Evolutionary conservation across 768 basidiomycete genomes (phyloP).

Genomic region (Daedalea quercina): DNA sequence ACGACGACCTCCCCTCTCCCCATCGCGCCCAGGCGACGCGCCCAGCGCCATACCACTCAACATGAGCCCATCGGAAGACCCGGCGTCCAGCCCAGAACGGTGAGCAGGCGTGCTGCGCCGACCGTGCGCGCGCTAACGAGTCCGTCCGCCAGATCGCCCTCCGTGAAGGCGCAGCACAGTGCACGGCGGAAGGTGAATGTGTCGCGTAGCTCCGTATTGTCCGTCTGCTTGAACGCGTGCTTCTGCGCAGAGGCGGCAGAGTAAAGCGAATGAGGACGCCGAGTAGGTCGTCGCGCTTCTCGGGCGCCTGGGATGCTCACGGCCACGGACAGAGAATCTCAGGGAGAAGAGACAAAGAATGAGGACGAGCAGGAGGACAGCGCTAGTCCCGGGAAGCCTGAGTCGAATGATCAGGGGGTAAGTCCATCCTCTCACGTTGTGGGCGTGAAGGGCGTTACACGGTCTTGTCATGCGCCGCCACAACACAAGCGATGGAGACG

Average conservation of each 20-base stretch:
- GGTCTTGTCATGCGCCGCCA: too few species aligned
- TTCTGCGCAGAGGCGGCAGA: conserved; percentile 7
- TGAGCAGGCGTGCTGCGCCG: not conserved
- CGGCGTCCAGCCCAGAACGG: conserved; percentile 8
- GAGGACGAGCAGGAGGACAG: not conserved
- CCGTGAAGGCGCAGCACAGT: conserved; percentile 14
- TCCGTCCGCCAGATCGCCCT: not conserved
- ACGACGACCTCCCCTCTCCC: not conserved
- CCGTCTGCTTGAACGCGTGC: not conserved
- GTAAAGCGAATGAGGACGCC: conserved; percentile 6
- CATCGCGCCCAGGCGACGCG: not conserved
- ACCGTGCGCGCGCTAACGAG: not conserved
- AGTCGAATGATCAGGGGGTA: not conserved
- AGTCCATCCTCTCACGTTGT: too few species aligned
- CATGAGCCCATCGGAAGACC: conserved; percentile 8
- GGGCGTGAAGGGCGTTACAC: too few species aligned
- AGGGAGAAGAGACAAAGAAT: not conserved
- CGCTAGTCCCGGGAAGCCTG: not conserved
- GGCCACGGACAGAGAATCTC: conserved; percentile 2
- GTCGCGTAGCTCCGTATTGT: not conserved
- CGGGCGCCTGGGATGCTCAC: not conserved
- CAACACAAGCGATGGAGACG: too few species aligned
- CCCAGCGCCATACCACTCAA: not conserved
- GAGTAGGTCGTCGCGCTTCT: not conserved
- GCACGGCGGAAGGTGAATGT: conserved; percentile 12